Base-by-base conservation (phyloP, 331 rosid species). In the Cydonia oblonga region DNA sequence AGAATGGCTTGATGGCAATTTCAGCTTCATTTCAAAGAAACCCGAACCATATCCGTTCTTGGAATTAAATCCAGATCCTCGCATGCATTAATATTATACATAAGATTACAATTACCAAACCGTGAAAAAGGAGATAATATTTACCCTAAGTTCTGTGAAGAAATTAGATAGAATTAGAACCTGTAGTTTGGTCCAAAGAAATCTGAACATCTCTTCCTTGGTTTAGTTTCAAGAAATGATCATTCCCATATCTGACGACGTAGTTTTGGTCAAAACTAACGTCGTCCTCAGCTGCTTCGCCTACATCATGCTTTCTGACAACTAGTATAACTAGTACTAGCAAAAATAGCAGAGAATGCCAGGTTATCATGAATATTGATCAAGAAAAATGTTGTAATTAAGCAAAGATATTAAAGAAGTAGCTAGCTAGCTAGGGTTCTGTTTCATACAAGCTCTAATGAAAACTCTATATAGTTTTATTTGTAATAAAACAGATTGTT, bases 21-120 rank as follows among this genome's bases (percentile, higher is more conserved):
- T 90, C 68, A 86, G 80, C 77, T 70, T 77, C 84, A 90, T 1
- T 58, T 82, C 76, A 64, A 90, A 85, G 19, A 81, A 78, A 56
- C 92, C 95, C 9, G 95, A 86, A 24, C 83, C 89, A 29, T 86
- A 90, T 33, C 54, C 56, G 79, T 64, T 70, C 76, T 86, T 90
- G 49, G 96, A 88, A 66, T 61, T 84, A 74, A 88, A 80, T 4
- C 92, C 96, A 30, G 89, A 44, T 26, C 83, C 79, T 68, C 33
- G 3, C 14, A 53, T 9, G 20, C 5, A 26, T 20, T 57, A 10
- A 57, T 22, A 23, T 23, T 5, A 57, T 1, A 23, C 51, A 13
- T 42, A 42, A 42, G 14, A 13, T 42, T 42, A 13, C 51, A 42
- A 42, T 13, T 42, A 42, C 51, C 51, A 0, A 42, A 13, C 51